Evolutionary conservation across 2,329 filamentous ascomycete species (phyloP).

Genomic region (Incumbomyces lentus): DNA sequence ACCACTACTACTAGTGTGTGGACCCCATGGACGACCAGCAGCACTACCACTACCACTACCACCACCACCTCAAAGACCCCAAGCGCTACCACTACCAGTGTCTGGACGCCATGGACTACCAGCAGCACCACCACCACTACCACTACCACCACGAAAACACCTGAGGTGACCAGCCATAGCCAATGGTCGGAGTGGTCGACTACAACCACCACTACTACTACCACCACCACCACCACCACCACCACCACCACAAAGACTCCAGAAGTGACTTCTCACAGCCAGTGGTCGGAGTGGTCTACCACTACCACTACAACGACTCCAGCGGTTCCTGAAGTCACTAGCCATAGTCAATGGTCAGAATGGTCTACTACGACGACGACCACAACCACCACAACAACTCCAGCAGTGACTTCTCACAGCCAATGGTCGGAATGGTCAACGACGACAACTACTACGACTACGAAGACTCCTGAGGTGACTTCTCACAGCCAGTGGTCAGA

Average conservation of each 20-base stretch:
- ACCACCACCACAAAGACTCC: not conserved
- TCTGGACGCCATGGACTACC: not conserved
- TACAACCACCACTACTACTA: not conserved
- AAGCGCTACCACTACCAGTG: not conserved
- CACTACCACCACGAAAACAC: not conserved
- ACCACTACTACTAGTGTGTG: not conserved
- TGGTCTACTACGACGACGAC: not conserved
- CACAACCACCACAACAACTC: not conserved
- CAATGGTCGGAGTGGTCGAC: not conserved
- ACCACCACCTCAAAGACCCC: not conserved
- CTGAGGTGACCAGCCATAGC: not conserved
- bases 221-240: not conserved
- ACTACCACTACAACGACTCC: conserved; percentile 2
- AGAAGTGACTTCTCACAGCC: not conserved
- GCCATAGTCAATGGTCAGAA: not conserved
- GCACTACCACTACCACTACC: not conserved
- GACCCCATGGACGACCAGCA: not conserved
- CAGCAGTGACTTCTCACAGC: not conserved
- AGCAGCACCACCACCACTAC: not conserved
- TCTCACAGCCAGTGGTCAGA: not conserved
- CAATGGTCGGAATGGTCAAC: not conserved
- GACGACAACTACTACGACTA: not conserved
- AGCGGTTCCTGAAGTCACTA: not conserved
- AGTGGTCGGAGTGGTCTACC: not conserved
- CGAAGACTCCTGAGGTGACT: not conserved